Percentiles rank a stretch among this genome's conserved stretches.
phyloP scores from a whole-genome alignment of 306 rosid genomes.

The Alnus glutinosa region DNA sequence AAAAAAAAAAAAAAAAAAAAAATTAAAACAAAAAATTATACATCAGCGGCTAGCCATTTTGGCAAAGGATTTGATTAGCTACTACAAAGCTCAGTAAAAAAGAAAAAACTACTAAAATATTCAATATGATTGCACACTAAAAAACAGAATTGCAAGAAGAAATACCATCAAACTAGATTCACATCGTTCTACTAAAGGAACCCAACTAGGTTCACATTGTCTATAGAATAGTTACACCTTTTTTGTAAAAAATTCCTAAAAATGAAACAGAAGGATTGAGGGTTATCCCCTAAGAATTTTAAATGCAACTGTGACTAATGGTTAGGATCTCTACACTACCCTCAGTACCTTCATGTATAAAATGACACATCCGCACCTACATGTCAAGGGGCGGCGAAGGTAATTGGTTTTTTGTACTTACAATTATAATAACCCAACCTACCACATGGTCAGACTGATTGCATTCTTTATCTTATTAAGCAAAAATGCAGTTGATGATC shows the following conservation, averaged over 20 bases:
- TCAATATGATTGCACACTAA: too few species aligned
- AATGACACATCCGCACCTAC: background rate
- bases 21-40: too few species aligned
- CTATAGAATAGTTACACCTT: slow-evolving; percentile 37
- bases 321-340: slow-evolving; percentile 49
- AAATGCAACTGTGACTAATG: slow-evolving; percentile 27
- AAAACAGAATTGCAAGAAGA: background rate
- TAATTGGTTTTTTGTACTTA: slow-evolving; percentile 43
- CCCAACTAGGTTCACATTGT: slow-evolving; percentile 19
- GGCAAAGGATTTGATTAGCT: too few species aligned
- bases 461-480: slow-evolving; percentile 35
- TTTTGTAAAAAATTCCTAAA: slow-evolving; percentile 19
- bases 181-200: background rate
- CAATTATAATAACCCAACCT: slow-evolving; percentile 47
- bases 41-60: too few species aligned
- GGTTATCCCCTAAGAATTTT: slow-evolving; percentile 31
- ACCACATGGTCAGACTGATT: slow-evolving; percentile 32
- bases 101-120: too few species aligned
- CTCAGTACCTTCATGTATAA: slow-evolving; percentile 27
- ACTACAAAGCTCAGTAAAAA: too few species aligned
- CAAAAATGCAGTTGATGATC: slow-evolving; percentile 24
- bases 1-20: too few species aligned
- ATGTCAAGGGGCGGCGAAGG: slow-evolving; percentile 29
- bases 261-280: slow-evolving; percentile 12
- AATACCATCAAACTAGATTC: background rate